These are phyloP conservation scores for Serendipita sp. DNA, from an alignment of 768 basidiomycete species.

Conservation along the genomic window DNA sequence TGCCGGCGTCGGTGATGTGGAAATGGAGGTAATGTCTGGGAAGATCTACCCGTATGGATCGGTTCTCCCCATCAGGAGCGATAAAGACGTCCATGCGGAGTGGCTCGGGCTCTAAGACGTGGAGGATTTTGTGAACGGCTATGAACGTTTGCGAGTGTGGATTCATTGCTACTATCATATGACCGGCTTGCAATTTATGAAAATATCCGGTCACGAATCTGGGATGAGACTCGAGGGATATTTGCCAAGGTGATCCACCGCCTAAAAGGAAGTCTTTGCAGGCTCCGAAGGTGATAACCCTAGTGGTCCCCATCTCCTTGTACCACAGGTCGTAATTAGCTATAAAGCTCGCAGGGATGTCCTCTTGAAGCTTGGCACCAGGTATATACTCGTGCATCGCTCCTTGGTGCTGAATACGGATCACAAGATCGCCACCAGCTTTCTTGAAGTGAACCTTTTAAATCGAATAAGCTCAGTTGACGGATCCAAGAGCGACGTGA, in stretches of 20 bases:
- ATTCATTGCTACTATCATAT: not conserved
- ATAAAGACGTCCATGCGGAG: conserved; percentile 13
- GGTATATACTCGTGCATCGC: conserved; percentile 24
- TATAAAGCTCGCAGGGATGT: not conserved
- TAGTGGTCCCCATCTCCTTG: not conserved
- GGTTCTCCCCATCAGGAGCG: not conserved
- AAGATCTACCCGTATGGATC: conserved; percentile 19
- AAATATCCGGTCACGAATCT: not conserved
- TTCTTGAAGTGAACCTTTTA: conserved; percentile 22
- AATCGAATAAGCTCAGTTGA: not conserved
- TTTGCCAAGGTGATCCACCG: not conserved
- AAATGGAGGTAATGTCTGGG: conserved; percentile 30
- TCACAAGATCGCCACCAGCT: conserved; percentile 16
- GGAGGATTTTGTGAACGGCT: conserved; percentile 20
- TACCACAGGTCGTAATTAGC: not conserved
- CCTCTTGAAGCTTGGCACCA: conserved; percentile 6
- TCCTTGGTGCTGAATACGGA: conserved; percentile 16
- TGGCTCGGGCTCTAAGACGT: conserved; percentile 14
- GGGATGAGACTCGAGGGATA: not conserved
- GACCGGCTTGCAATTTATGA: not conserved
- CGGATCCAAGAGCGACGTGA: not conserved
- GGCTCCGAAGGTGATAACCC: not conserved
- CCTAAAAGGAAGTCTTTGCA: too few species aligned
- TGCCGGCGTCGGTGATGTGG: conserved; percentile 18
- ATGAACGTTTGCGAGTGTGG: conserved; percentile 17